phyloP scores from a whole-genome alignment of 1,139 yeast genomes.

The Sugiyamaella japonica region DNA sequence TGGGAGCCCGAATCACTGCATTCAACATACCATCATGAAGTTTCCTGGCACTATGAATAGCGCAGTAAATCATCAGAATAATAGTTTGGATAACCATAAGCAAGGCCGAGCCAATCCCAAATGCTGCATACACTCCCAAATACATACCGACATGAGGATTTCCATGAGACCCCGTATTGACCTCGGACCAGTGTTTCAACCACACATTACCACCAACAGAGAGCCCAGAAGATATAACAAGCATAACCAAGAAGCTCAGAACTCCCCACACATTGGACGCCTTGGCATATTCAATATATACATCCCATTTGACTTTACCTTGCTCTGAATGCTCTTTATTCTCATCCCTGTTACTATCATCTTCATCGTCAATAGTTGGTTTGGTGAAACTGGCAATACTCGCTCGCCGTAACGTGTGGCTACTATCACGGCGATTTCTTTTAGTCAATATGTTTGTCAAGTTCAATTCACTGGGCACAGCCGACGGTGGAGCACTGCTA shows the following conservation, averaged over 20 bases:
- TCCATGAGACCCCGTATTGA: slow-evolving; percentile 64
- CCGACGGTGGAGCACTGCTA: slow-evolving; percentile 16
- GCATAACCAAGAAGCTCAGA: slow-evolving; percentile 48
- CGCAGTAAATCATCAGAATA: slow-evolving; percentile 78
- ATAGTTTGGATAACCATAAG: slow-evolving; percentile 65
- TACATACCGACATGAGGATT: slow-evolving; percentile 73
- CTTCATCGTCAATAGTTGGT: slow-evolving; percentile 40
- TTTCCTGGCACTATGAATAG: slow-evolving; percentile 76
- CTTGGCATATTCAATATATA: slow-evolving; percentile 76
- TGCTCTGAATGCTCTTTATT: slow-evolving; percentile 76
- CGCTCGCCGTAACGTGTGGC: slow-evolving; percentile 65
- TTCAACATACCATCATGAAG: slow-evolving; percentile 79
- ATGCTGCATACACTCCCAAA: slow-evolving; percentile 69
- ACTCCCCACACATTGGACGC: slow-evolving; percentile 85
- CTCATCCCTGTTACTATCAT: slow-evolving; percentile 34
- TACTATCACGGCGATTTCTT: slow-evolving; percentile 34
- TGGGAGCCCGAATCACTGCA: slow-evolving; percentile 86
- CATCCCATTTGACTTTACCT: slow-evolving; percentile 91
- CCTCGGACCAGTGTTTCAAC: slow-evolving; percentile 97
- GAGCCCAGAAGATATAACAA: slow-evolving; percentile 56
- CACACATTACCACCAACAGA: slow-evolving; percentile 74
- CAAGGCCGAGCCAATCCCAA: slow-evolving; percentile 70
- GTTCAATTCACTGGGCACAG: slow-evolving; percentile 17
- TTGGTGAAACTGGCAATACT: slow-evolving; percentile 57
- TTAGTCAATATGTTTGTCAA: slow-evolving; percentile 1